Conservation (phyloP, 169 alveolate species). For the Theileria parva region DNA sequence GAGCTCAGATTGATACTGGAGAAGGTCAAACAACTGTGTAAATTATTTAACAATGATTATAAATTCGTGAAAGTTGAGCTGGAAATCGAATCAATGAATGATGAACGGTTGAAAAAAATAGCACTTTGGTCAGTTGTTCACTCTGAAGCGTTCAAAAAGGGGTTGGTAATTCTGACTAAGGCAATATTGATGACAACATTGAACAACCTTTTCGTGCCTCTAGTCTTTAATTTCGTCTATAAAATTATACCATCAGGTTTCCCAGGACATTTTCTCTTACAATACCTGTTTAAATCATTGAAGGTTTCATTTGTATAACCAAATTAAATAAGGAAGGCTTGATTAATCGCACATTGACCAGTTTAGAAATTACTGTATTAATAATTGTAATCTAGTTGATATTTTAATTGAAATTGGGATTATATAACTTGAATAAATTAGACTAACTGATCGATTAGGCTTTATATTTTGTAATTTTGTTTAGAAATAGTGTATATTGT, state of each 20-base stretch:
- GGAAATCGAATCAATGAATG: background rate
- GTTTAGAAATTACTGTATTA: background rate
- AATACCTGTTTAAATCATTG: background rate
- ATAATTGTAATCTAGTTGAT: background rate
- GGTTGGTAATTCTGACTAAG: constrained; percentile 11
- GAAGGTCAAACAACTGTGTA: background rate
- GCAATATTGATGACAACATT: constrained; percentile 6
- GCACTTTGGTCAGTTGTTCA: constrained; percentile 45
- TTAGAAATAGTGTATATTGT: background rate
- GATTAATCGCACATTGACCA: background rate
- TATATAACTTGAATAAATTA: background rate
- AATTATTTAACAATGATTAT: background rate
- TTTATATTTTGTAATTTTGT: background rate
- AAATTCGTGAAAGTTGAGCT: background rate
- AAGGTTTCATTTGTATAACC: background rate
- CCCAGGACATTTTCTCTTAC: background rate
- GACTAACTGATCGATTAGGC: background rate
- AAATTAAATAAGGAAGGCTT: background rate
- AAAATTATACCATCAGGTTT: background rate
- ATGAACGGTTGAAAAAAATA: background rate
- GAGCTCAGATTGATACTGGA: constrained; percentile 7
- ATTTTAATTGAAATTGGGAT: background rate
- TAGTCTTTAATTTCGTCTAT: background rate
- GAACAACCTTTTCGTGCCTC: constrained; percentile 26
- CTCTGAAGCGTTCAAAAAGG: constrained; percentile 19